Evolutionary conservation across 371 early-diverging fungal genomes (phyloP), one percentile per base, ranked within the genome.

Genomic region (Actinomortierella ambigua): DNA sequence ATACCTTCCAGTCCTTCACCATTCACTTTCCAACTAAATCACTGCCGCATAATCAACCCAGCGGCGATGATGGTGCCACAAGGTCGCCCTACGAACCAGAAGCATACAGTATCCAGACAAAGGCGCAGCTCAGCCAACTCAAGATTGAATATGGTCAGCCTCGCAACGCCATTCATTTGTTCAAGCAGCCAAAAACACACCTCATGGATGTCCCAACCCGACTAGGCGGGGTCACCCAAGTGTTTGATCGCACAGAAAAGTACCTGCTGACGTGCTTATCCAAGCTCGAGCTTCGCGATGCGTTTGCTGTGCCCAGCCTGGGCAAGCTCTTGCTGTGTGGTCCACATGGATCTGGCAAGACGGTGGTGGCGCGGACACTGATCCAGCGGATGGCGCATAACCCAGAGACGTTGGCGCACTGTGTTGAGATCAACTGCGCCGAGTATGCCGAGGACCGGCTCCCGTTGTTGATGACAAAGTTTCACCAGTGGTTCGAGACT

Each of bases 341-440:
- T 15, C 80, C 91, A 3, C 88, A 86, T 62, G 97, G 97, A n/a
- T 82, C 88, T 17, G 97, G 97, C 23, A 95, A 95, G 65, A 88
- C 94, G 2, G 83, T 84, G 34, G 69, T 95, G 3, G 81, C 87
- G 13, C 75, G 86, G 24, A 77, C 82, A 8, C 57, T 90, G 15
- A 66, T 82, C 28, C 67, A 69, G 40, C 63, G 63, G 8, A 67
- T 86, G 6, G 68, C 80, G 22, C 50, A 68, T 24, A 66, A 85
- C 57, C 55, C 61, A 39, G 61, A 80, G 28, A 68, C 86, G 34
- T 75, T 81, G 61, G 85, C 87, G 75, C 82, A 84, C 64, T 82
- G 84, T 26, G 77, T 84, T 23, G 80, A 81, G 41, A 70, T 90
- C 44, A 81, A 86, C 47, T 93, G 95, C 64, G 79, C 83, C 0